Base-by-base conservation (phyloP, 208 protist genomes). In the Acanthamoeba quina region DNA sequence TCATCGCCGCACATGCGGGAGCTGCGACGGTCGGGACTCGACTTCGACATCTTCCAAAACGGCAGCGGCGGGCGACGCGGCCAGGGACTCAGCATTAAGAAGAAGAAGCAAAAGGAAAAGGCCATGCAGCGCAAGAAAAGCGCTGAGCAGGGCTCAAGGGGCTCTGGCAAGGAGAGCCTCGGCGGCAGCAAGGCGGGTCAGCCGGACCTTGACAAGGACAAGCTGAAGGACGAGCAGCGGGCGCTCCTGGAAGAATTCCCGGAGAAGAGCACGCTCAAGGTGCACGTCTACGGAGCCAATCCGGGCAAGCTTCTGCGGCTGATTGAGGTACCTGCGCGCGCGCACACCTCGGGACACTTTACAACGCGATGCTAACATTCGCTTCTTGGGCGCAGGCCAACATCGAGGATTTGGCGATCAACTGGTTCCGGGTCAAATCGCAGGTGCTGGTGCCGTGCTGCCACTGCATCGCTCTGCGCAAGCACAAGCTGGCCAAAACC, bases 201-300 rank as follows among this genome's bases (percentile, higher is more conserved):
- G 15, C 21, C 19, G n/a, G 47, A 85, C 76, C 26, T 34, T 17
- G 24, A 31, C 76, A 58, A 41, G 41, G 17, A 37, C 47, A 85
- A 31, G 5, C 54, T 31, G 78, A 90, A 90, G 83, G 83, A 90
- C 41, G 83, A 90, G 29, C 83, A 90, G 62, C 29, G 83, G 11
- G 83, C 83, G 9, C 62, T 90, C 17, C 37, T 90, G 13, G 83
- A 90, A 24, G 83, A 90, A 37, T 74, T 90, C 41, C 83, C 83
- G 26, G 83, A 62, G 10, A 90, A 70, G 62, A 41, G 58, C 24
- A 47, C 9, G 56, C 47, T 90, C 56, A 64, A 70, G 44, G 62
- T 90, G 2, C 83, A 90, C 41, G 83, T 90, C 83, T 90, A 90
- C 44, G 83, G 83, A 21, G 44, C 83, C 83, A 90, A 90, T 37